These are phyloP conservation scores for Phytophthora chlamydospora DNA, from an alignment of 352 stramenopile genomes.

Conservation along the genomic window DNA sequence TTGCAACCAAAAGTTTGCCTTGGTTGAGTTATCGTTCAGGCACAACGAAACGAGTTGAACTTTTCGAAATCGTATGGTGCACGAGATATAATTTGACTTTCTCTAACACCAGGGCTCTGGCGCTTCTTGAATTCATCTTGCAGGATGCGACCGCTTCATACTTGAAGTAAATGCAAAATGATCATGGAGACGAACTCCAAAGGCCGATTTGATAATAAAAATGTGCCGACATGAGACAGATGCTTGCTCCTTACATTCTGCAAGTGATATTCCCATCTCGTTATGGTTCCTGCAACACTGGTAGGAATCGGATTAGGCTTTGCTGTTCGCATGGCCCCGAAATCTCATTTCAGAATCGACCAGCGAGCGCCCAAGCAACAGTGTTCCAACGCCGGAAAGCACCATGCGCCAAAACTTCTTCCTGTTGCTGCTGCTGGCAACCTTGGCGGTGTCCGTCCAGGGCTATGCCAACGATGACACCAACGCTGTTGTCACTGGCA, in stretches of 20 bases:
- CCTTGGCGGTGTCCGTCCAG: conserved; percentile 2
- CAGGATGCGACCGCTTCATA: conserved; percentile 22
- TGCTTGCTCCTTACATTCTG: conserved; percentile 3
- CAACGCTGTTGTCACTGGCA: conserved; percentile 1
- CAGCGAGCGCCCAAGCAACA: conserved; percentile 9
- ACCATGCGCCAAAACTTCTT: conserved; percentile 21
- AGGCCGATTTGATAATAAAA: conserved; percentile 10
- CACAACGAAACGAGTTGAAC: conserved; percentile 1
- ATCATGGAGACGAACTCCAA: conserved; percentile 11
- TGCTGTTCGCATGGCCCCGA: conserved; percentile 2
- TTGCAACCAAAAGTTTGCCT: too few species aligned
- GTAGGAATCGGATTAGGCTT: conserved; percentile 6
- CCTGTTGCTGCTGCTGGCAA: conserved; percentile 11
- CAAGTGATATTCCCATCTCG: conserved; percentile 9
- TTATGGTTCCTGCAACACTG: conserved; percentile 8
- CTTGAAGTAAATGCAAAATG: conserved; percentile 23
- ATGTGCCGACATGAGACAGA: not conserved
- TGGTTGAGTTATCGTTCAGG: too few species aligned
- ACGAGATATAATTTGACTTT: conserved; percentile 9
- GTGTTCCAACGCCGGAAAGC: not conserved
- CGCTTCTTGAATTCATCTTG: conserved; percentile 15
- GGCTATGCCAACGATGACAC: not conserved
- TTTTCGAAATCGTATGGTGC: conserved; percentile 7
- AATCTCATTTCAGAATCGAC: conserved; percentile 17
- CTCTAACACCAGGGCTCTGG: conserved; percentile 17